Evolutionary conservation across 1,284 basidiomycete genomes (phyloP), one percentile per base, ranked within the genome.

Genomic region (Moesziomyces globuligerus): DNA sequence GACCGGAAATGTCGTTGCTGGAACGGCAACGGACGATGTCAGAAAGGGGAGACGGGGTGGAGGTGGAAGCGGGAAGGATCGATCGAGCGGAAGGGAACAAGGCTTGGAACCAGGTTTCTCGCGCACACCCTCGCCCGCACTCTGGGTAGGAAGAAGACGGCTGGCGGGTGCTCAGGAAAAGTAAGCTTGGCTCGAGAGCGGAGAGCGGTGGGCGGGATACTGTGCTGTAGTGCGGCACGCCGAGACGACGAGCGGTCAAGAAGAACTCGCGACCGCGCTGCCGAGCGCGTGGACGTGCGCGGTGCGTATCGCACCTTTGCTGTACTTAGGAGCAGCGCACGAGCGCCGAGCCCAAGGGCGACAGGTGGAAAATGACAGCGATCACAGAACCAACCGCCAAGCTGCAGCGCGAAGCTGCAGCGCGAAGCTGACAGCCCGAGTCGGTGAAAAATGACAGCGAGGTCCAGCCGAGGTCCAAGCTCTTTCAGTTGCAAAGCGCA

Each of bases 1-100:
- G 37, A 82, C 42, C 25, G 47, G 32, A n/a, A 24, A 38, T 21
- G 23, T 49, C 47, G 54, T 20, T 49, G 54, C 54, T 36, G 10
- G 34, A 24, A 39, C n/a, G 36, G 50, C 53, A 45, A 45, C 45
- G 38, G 57, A 11, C 29, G 55, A 36, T 39, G 49, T 26, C 32
- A 18, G 48, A 32, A 29, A 8, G 25, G 32, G 26, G 28, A 41
- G 17, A 10, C 11, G 32, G 23, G 20, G 20, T 10, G 28, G 28
- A 17, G n/a, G n/a, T n/a, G n/a, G 48, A 24, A 11, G 24, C 17
- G 28, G 38, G 42, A 23, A 18, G 20, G 25, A 11, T 29, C 10
- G 29, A n/a, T n/a, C n/a, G n/a, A n/a, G n/a, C n/a, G 39, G 26
- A 21, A 3, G 24, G 36, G 36, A n/a, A 53, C 41, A 28, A 38